Base-by-base conservation (phyloP, 805 yeast species). In the Candida succiphila region DNA sequence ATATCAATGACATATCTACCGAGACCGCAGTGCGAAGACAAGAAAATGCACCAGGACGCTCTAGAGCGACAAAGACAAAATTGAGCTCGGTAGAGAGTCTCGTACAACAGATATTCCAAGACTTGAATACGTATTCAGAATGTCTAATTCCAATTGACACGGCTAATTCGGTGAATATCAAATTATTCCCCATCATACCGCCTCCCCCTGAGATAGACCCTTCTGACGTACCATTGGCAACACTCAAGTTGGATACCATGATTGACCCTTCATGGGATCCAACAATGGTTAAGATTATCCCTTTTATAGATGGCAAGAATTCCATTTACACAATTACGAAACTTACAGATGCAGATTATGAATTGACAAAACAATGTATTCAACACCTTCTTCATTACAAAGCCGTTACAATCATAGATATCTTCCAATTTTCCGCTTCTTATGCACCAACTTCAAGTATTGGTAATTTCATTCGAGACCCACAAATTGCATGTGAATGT, bases 251-350 rank as follows among this genome's bases (percentile, higher is more conserved):
- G 23, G 68, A 69, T 20, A 61, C 71, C 25, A 63, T 92, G 40
- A 78, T 85, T 28, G 98, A 92, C 54, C 80, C 83, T 7, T 80
- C 83, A 46, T 92, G 98, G 96, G 98, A 92, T 55, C 96, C 96
- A 2, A 89, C 97, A 2, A 81, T 92, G 92, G 64, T 86, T 30
- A 79, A 82, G 44, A 83, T 92, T 17, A 58, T 85, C 9, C 95
- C 96, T 0, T 81, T 66, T 43, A 85, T 92, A 32, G 75, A 92
- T 48, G 98, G 99, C 2, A 65, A 87, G 31, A 89, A 89, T 52
- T 83, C 92, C 5, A 75, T 92, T 15, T 66, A 75, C 25, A 68
- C 70, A 35, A 89, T 94, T 25, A 74, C 95, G 15, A 73, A 75
- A 33, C 56, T 87, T 33, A 85, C 96, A 2, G 76, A 83, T 46